Evolutionary conservation across 2,329 filamentous ascomycete genomes (phyloP).

Genomic region (Hypoxylon sp.): DNA sequence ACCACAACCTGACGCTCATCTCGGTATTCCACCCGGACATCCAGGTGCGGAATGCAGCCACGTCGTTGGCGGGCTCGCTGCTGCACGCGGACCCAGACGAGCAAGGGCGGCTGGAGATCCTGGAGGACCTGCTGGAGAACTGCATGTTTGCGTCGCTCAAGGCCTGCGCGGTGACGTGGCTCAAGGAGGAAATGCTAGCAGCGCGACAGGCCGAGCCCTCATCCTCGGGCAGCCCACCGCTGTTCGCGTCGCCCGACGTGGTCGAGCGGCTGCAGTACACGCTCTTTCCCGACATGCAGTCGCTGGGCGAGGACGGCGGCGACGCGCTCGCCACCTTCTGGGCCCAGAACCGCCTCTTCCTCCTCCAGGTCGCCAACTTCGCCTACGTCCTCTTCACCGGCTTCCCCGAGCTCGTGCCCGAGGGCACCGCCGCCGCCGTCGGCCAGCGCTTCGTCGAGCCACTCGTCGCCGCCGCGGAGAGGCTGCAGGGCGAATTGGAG

Average conservation of each 20-base stretch:
- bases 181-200: constrained; percentile 67
- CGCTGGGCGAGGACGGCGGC: constrained; percentile 53
- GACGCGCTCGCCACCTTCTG: constrained; percentile 60
- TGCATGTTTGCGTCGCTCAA: constrained; percentile 70
- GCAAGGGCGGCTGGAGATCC: constrained; percentile 65
- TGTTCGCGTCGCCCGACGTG: constrained; percentile 62
- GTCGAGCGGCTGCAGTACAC: constrained; percentile 68
- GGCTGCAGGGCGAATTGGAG: constrained; percentile 40
- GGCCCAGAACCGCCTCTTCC: constrained; percentile 59
- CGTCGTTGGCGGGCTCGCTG: constrained; percentile 59
- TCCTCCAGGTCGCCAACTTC: constrained; percentile 69
- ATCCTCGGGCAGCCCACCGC: no score
- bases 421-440: constrained; percentile 64
- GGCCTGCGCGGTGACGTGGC: constrained; percentile 68
- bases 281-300: constrained; percentile 65
- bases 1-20: constrained; percentile 65
- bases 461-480: constrained; percentile 53
- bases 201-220: constrained; percentile 47
- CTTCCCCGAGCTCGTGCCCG: constrained; percentile 59
- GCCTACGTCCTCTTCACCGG: constrained; percentile 62
- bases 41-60: constrained; percentile 63
- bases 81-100: constrained; percentile 68
- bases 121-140: constrained; percentile 71
- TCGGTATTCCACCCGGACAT: constrained; percentile 65
- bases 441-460: constrained; percentile 67